Percentiles rank a stretch among this genome's conserved stretches.
phyloP scores from a whole-genome alignment of 2,329 filamentous ascomycete species.

The Blumeriella jaapii region DNA sequence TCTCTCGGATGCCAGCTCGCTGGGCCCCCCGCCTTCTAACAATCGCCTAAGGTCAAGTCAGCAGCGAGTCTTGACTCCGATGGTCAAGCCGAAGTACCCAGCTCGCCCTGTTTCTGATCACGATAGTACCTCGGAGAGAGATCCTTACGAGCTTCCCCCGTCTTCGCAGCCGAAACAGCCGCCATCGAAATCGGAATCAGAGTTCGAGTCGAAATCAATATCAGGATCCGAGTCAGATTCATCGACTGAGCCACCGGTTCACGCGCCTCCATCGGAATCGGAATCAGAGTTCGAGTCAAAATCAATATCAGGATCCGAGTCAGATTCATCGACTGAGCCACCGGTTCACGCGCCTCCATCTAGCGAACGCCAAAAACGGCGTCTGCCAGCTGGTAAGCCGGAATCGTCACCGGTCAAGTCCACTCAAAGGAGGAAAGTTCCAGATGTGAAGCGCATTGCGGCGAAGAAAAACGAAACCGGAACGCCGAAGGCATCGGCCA shows the following conservation, averaged over 20 bases:
- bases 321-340: not conserved
- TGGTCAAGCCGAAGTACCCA: constrained; percentile 4
- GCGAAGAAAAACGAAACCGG: constrained; percentile 2
- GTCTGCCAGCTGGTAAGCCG: constrained; percentile 12
- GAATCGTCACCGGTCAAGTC: constrained; percentile 5
- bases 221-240: not conserved
- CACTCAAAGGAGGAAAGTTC: not conserved
- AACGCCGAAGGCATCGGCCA: not conserved
- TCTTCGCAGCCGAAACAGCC: not conserved
- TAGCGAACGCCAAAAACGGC: constrained; percentile 14
- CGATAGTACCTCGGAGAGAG: not conserved
- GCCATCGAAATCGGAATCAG: constrained; percentile 1
- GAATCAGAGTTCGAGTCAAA: not conserved
- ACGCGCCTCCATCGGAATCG: not conserved
- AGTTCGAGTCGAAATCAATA: not conserved
- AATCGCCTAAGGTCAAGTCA: constrained; percentile 1
- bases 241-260: constrained; percentile 1
- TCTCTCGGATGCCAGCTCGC: not conserved
- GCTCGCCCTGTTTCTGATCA: not conserved
- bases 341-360: constrained; percentile 4
- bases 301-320: not conserved
- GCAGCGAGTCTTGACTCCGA: constrained; percentile 7
- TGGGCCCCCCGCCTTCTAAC: not conserved
- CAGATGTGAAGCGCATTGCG: not conserved
- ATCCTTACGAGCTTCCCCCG: constrained; percentile 1